Percentiles rank a stretch among this genome's conserved stretches.
These are phyloP conservation scores for Penstemon davidsonii DNA, from an alignment of 257 asterid species.

Conservation along the genomic window DNA sequence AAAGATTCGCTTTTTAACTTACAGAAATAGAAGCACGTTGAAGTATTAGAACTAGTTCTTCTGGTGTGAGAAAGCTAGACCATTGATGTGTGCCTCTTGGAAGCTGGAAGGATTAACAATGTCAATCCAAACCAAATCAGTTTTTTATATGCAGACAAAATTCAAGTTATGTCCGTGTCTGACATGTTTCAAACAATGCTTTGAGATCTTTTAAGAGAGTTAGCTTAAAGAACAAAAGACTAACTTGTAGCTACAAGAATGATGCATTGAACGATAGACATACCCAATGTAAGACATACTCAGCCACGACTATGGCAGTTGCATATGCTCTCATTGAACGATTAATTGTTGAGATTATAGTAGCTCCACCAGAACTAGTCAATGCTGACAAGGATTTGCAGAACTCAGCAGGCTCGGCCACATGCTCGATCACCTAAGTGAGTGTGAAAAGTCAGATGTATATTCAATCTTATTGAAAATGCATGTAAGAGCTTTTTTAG, in stretches of 20 bases:
- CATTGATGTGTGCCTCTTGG: constrained; percentile 84
- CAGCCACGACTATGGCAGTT: constrained; percentile 72
- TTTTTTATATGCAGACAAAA: too few species aligned
- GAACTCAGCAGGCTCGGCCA: constrained; percentile 83
- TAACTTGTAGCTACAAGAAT: too few species aligned
- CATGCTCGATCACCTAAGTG: constrained; percentile 92
- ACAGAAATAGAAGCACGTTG: constrained; percentile 68
- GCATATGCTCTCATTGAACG: constrained; percentile 98
- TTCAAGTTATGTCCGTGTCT: too few species aligned
- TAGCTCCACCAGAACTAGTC: constrained; percentile 69
- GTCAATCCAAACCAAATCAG: neutral
- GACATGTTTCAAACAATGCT: too few species aligned
- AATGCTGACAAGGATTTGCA: constrained; percentile 86
- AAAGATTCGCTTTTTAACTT: constrained; percentile 31
- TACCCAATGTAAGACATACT: constrained; percentile 85
- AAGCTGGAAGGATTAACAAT: constrained; percentile 45
- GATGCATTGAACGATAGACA: neutral
- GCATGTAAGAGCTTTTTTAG: constrained; percentile 6
- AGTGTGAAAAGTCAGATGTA: constrained; percentile 22
- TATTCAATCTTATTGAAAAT: constrained; percentile 5
- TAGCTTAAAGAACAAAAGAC: too few species aligned
- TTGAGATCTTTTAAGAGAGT: neutral
- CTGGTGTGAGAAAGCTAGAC: constrained; percentile 86
- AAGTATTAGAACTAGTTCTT: constrained; percentile 75
- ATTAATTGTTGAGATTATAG: constrained; percentile 80